Conservation (phyloP, 805 yeast genomes). For the Candida insectorum region DNA sequence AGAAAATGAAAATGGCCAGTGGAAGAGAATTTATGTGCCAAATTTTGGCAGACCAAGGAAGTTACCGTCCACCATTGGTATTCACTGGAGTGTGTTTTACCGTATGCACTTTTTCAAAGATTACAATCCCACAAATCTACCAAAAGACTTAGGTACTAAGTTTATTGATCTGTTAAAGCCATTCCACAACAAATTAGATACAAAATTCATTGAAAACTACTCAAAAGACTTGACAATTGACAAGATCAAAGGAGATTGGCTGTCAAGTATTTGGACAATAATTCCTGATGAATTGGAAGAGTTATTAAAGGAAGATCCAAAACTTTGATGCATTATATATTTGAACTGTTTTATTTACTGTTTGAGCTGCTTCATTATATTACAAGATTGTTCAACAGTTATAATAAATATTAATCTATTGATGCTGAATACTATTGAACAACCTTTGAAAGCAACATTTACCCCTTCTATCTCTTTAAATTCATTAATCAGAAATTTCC, state of each 20-base stretch:
- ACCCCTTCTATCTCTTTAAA: background rate
- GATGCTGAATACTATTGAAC: background rate
- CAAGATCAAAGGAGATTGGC: constrained; percentile 13
- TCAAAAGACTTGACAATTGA: constrained; percentile 12
- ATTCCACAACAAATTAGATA: constrained; percentile 2
- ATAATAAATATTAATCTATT: background rate
- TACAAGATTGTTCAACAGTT: constrained; percentile 3
- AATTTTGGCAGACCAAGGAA: constrained; percentile 53
- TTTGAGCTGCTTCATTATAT: constrained; percentile 7
- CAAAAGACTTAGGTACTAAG: constrained; percentile 15
- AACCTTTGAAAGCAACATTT: no score
- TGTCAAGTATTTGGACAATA: constrained; percentile 22
- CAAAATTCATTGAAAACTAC: constrained; percentile 11
- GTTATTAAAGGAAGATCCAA: background rate
- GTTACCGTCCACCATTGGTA: constrained; percentile 43
- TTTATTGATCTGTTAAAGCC: constrained; percentile 19
- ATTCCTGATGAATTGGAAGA: constrained; percentile 30
- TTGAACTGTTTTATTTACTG: constrained; percentile 4
- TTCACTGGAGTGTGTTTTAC: constrained; percentile 69
- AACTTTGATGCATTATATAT: constrained; percentile 6
- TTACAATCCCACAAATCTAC: constrained; percentile 38
- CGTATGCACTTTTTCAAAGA: constrained; percentile 44
- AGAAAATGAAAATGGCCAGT: constrained; percentile 45
- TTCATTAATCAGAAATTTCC: background rate
- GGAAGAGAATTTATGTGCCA: constrained; percentile 51